Evolutionary conservation across 371 early-diverging fungal species (phyloP), one percentile per base, ranked within the genome.

Genomic region (Mortierella sp.): DNA sequence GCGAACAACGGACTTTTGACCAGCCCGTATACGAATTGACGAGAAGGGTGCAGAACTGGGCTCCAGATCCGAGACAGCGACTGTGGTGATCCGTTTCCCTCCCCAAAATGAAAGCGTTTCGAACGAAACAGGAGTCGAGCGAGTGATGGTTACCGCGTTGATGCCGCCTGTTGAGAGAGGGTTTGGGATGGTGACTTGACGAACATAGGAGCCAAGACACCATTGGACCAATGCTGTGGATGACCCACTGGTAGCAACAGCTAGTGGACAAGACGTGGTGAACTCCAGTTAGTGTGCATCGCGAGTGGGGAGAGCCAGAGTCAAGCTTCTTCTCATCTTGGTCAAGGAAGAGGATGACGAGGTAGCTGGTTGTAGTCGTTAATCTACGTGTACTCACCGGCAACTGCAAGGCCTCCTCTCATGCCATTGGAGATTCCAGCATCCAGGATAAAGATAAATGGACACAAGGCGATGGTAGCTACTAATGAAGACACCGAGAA

Each of bases 161-260:
- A 66, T 57, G 28, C 79, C 1, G 31, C 39, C 13, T 24, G 14
- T 21, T 19, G 50, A 13, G 42, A 38, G 21, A n/a, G 58, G 27
- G 21, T 58, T 64, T 19, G 73, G 61, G 45, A 74, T 64, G 21
- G 87, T 88, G 46, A 86, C 83, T 55, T 85, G 86, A 28, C 87
- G 84, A 27, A 88, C 88, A 63, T 88, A 88, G 1, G 88, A 86
- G 5, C 87, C 86, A 78, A 88, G 82, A 57, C 86, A 86, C 88
- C 88, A 88, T 49, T 88, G 87, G 30, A 88, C 80, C 27, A 72
- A 41, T 16, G 70, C 73, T 23, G 88, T 88, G 0, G 88, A 88
- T 23, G 88, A 85, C 49, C 85, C 83, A 70, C 88, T 88, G 0
- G 88, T 88, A 19, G 79, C 82, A 46, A 88, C 78, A 39, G 88